Conservation (phyloP, 768 basidiomycete genomes). For the Macrolepiota fuliginosa region DNA sequence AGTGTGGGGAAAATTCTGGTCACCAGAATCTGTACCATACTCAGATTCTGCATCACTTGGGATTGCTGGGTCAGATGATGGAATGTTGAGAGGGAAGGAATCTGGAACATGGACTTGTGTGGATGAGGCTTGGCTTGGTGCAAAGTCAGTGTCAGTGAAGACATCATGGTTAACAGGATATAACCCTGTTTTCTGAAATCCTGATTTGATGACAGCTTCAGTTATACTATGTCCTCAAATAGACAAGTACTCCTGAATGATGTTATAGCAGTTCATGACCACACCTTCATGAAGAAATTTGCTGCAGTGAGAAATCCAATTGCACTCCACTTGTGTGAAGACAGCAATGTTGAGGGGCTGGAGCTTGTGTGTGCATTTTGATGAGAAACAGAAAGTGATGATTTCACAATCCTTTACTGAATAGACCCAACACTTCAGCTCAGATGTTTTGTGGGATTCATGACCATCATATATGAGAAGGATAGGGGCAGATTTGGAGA, state of each 20-base stretch:
- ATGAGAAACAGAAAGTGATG: conserved; percentile 29
- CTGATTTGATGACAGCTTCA: conserved; percentile 15
- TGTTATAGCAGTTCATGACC: conserved; percentile 2
- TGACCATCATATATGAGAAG: conserved; percentile 30
- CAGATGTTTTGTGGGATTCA: conserved; percentile 10
- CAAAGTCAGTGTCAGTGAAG: conserved; percentile 22
- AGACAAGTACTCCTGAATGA: conserved; percentile 16
- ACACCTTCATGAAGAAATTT: conserved; percentile 6
- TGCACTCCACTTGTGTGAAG: conserved; percentile 28
- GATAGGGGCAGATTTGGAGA: background rate
- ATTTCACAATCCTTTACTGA: conserved; percentile 20
- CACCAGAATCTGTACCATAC: background rate
- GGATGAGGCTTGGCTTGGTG: conserved; percentile 21
- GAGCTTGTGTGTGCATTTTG: conserved; percentile 37
- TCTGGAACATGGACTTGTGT: conserved; percentile 16
- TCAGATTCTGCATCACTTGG: background rate
- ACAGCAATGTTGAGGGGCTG: conserved; percentile 42
- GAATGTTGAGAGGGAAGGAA: conserved; percentile 13
- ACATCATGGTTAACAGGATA: conserved; percentile 24
- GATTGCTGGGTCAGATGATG: background rate
- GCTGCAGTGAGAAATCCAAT: conserved; percentile 25
- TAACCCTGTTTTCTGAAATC: conserved; percentile 25
- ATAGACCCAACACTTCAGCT: background rate
- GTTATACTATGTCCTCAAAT: conserved; percentile 14
- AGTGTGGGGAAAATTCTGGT: too few relatives aligned